These are phyloP conservation scores for Penicillium pancosmium DNA, from an alignment of 495 filamentous ascomycete genomes.

Conservation along the genomic window DNA sequence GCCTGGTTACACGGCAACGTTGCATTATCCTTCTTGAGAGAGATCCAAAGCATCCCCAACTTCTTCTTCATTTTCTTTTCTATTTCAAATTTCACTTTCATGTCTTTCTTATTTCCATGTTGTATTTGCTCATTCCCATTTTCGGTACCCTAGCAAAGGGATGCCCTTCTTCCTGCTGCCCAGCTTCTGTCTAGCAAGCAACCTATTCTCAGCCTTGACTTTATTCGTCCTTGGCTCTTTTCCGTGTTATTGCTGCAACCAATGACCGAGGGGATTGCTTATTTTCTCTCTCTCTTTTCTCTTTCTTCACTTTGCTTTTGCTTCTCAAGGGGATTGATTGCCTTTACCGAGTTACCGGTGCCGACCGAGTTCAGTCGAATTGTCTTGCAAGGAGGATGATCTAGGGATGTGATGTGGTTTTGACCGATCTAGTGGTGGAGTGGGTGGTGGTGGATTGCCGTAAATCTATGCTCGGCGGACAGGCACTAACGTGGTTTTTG, in stretches of 20 bases:
- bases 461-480: slow-evolving; percentile 13
- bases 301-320: slow-evolving; percentile 7
- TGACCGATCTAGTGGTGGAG: slow-evolving; percentile 12
- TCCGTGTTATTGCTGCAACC: slow-evolving; percentile 13
- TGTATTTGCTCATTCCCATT: slow-evolving; percentile 27
- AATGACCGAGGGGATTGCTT: slow-evolving; percentile 5
- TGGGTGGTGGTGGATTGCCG: slow-evolving; percentile 8
- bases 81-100: slow-evolving; percentile 6
- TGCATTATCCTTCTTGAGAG: slow-evolving; percentile 17
- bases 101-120: slow-evolving; percentile 1
- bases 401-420: slow-evolving; percentile 6
- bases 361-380: slow-evolving; percentile 3
- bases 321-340: slow-evolving; percentile 15
- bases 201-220: slow-evolving; percentile 17
- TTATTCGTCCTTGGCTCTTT: slow-evolving; percentile 17
- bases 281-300: slow-evolving; percentile 9
- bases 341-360: slow-evolving; percentile 9
- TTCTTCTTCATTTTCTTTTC: not conserved
- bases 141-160: slow-evolving; percentile 12
- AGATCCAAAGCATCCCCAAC: slow-evolving; percentile 11
- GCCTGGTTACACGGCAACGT: slow-evolving; percentile 14
- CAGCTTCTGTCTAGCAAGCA: slow-evolving; percentile 9
- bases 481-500: not conserved
- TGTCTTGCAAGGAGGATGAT: not conserved
- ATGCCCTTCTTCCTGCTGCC: slow-evolving; percentile 16